Evolutionary conservation across 176 grass and related monocot genomes (phyloP).

Genomic region (Cenchrus fungigraminus): DNA sequence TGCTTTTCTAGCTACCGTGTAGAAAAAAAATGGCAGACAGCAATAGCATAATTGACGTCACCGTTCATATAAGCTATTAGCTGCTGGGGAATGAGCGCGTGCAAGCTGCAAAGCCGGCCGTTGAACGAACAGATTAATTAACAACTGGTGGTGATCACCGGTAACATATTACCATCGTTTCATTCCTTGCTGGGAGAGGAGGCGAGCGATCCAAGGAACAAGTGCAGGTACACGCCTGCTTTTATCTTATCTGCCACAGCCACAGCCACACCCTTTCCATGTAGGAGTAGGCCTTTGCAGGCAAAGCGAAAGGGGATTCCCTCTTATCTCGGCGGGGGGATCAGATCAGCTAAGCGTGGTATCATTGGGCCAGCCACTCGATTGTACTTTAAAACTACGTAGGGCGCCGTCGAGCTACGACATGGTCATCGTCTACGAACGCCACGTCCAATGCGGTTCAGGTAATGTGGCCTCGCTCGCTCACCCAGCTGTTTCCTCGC

Average conservation of each 20-base stretch:
- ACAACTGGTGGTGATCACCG: neutral
- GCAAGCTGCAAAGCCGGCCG: neutral
- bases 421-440: neutral
- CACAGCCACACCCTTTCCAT: conserved; percentile 2
- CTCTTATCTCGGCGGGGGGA: conserved; percentile 36
- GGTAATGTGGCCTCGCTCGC: neutral
- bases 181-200: neutral
- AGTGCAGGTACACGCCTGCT: conserved; percentile 30
- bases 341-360: neutral
- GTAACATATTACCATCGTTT: too few species aligned
- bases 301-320: conserved; percentile 38
- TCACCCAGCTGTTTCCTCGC: conserved; percentile 32
- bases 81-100: too few species aligned
- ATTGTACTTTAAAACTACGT: conserved; percentile 35
- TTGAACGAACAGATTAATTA: neutral
- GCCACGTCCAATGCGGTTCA: conserved; percentile 26
- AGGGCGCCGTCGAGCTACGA: neutral
- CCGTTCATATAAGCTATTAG: neutral
- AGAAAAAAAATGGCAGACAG: neutral
- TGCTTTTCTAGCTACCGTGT: neutral
- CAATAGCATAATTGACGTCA: neutral
- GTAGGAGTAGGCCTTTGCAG: conserved; percentile 11
- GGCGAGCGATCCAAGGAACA: conserved; percentile 18
- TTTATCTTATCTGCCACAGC: neutral
- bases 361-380: conserved; percentile 2